Evolutionary conservation across 108 stramenopile genomes (phyloP), one percentile per base, ranked within the genome.

Genomic region (Skeletonema marinoi): DNA sequence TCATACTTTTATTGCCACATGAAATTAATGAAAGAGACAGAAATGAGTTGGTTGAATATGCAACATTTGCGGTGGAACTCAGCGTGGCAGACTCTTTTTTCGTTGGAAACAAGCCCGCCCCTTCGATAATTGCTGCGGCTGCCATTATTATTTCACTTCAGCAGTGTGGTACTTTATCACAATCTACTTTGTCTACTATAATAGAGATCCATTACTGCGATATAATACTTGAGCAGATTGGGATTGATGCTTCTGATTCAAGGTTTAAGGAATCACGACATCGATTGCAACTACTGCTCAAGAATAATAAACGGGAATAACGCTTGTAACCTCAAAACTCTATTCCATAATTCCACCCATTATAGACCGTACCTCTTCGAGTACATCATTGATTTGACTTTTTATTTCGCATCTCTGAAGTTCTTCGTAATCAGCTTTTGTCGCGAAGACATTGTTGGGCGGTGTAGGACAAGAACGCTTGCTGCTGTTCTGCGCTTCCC

Each of bases 321-420:
- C 0, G 4, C 44, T 46, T n/a, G 4, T 46, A 3, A 41, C 33
- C 6, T 8, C 39, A 41, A 41, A 9, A 41, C 39, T 10, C 39
- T 46, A n/a, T 36, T 32, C 68, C 59, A 61, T 42, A 42, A 41
- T 41, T 9, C 16, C 44, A 46, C 4, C 44, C 4, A 46, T 46
- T 0, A 46, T 46, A n/a, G 44, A 46, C 3, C 61, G 71, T 44
- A 75, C 60, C 36, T 38, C 32, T 11, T 64, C 32, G 9, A 75
- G 66, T 16, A 75, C 39, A 61, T 58, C 30, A 41, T 39, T 51
- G 16, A 75, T 75, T 66, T 75, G 66, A 67, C 29, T 59, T 35
- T 75, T 75, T 32, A 75, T 56, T 16, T 51, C 35, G 8, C n/a
- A 29, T 31, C 74, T 36, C 35, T 51, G 25, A 41, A 67, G 44